phyloP scores from a whole-genome alignment of 495 filamentous ascomycete genomes.

The Aspergillus hancockii region DNA sequence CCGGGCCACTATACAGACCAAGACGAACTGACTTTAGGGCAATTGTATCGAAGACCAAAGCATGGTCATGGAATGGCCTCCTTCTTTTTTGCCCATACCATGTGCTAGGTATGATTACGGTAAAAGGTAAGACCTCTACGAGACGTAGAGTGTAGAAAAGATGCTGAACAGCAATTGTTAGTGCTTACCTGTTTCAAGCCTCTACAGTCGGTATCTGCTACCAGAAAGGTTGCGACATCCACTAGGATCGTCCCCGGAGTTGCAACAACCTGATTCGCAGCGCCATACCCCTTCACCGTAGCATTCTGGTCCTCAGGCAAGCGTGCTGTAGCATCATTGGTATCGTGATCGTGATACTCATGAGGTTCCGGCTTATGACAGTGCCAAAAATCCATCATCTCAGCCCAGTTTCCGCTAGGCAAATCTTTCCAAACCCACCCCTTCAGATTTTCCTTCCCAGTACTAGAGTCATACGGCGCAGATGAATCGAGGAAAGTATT shows the following conservation, averaged over 20 bases:
- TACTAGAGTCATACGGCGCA: neutral
- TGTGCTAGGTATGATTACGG: neutral
- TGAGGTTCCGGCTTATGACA: constrained; percentile 83
- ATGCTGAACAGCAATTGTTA: constrained; percentile 11
- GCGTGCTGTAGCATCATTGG: constrained; percentile 24
- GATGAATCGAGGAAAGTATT: constrained; percentile 28
- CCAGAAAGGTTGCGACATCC: constrained; percentile 73
- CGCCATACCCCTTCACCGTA: constrained; percentile 71
- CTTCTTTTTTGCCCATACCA: constrained; percentile 69
- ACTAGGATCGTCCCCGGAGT: constrained; percentile 69
- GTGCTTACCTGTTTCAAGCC: constrained; percentile 61
- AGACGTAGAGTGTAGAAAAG: constrained; percentile 5
- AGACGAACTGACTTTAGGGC: constrained; percentile 62
- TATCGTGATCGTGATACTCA: constrained; percentile 35
- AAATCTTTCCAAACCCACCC: constrained; percentile 83
- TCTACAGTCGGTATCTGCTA: constrained; percentile 63
- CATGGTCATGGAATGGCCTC: constrained; percentile 62
- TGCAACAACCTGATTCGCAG: constrained; percentile 67
- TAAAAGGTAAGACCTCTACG: constrained; percentile 1
- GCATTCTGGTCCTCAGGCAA: constrained; percentile 41
- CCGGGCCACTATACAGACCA: constrained; percentile 24
- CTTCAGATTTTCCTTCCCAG: neutral
- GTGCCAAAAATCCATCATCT: constrained; percentile 99
- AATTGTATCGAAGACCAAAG: constrained; percentile 86
- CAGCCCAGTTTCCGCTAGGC: constrained; percentile 95